These are phyloP conservation scores for Debaryomyces fabryi DNA, from an alignment of 1,139 yeast species.

Conservation along the genomic window DNA sequence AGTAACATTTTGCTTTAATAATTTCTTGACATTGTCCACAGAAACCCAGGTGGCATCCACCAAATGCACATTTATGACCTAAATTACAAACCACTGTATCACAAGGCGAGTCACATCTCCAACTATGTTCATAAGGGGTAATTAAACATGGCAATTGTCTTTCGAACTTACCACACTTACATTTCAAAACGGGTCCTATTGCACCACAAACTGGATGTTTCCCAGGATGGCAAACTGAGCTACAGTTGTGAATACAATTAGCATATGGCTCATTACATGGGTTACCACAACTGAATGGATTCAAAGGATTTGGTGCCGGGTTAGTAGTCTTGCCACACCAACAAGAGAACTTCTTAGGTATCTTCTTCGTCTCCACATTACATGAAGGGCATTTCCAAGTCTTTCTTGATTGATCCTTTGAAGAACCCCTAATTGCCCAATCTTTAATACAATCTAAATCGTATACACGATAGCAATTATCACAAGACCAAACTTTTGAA, in stretches of 20 bases:
- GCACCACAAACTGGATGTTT: constrained; percentile 85
- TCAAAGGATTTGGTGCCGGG: constrained; percentile 60
- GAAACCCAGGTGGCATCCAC: constrained; percentile 63
- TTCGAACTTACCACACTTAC: constrained; percentile 72
- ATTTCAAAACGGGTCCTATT: constrained; percentile 66
- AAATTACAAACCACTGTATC: constrained; percentile 62
- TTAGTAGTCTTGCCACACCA: constrained; percentile 86
- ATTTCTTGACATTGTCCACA: constrained; percentile 67
- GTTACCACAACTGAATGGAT: constrained; percentile 91
- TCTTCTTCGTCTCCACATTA: constrained; percentile 52
- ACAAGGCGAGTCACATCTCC: constrained; percentile 70
- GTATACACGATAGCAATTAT: constrained; percentile 72
- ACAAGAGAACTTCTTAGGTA: constrained; percentile 71
- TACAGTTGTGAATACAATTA: constrained; percentile 75
- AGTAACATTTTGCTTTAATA: constrained; percentile 62
- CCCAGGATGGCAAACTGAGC: constrained; percentile 84
- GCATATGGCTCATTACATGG: constrained; percentile 61
- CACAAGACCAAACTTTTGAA: constrained; percentile 75
- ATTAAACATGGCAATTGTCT: constrained; percentile 73
- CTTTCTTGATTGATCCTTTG: constrained; percentile 51
- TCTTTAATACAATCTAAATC: constrained; percentile 78
- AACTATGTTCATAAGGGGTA: constrained; percentile 68
- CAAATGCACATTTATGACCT: constrained; percentile 58
- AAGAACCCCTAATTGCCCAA: constrained; percentile 80
- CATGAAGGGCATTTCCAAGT: constrained; percentile 93